A percentile compares a stretch with the other conserved stretches of the same genome.
These are phyloP conservation scores for Porodaedalea pini DNA, from an alignment of 1,284 basidiomycete species.

Conservation along the genomic window DNA sequence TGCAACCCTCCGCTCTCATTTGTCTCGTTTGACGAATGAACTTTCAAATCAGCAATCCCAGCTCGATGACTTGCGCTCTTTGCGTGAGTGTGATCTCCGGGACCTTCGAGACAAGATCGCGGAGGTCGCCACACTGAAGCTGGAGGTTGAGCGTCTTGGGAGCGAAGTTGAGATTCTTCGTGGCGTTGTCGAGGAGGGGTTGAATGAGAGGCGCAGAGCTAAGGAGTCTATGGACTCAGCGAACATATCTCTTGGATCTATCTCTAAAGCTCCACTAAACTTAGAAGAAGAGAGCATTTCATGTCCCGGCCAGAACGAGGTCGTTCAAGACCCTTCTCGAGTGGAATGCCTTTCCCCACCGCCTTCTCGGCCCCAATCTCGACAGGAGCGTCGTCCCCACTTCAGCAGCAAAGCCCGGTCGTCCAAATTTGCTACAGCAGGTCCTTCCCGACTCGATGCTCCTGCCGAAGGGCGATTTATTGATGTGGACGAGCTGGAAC, in stretches of 20 bases:
- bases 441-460: constrained; percentile 29
- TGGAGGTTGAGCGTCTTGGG: constrained; percentile 72
- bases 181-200: constrained; percentile 78
- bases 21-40: constrained; percentile 73
- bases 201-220: constrained; percentile 58
- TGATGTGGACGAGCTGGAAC: constrained; percentile 46
- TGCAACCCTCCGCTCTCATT: constrained; percentile 63
- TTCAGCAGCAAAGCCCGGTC: constrained; percentile 36
- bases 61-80: constrained; percentile 58
- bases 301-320: background rate
- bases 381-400: background rate
- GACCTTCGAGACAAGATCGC: constrained; percentile 56
- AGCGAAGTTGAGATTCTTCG: constrained; percentile 80
- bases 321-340: background rate
- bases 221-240: constrained; percentile 27
- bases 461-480: constrained; percentile 36
- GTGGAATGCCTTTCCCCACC: constrained; percentile 11
- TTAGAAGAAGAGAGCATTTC: background rate
- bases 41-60: constrained; percentile 68
- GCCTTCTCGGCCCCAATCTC: constrained; percentile 14
- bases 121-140: constrained; percentile 58
- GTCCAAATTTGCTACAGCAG: constrained; percentile 45
- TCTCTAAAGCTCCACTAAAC: background rate
- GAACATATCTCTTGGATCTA: background rate
- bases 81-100: constrained; percentile 60